Base-by-base conservation (phyloP, 768 basidiomycete species). In the Harrya chromipes region DNA sequence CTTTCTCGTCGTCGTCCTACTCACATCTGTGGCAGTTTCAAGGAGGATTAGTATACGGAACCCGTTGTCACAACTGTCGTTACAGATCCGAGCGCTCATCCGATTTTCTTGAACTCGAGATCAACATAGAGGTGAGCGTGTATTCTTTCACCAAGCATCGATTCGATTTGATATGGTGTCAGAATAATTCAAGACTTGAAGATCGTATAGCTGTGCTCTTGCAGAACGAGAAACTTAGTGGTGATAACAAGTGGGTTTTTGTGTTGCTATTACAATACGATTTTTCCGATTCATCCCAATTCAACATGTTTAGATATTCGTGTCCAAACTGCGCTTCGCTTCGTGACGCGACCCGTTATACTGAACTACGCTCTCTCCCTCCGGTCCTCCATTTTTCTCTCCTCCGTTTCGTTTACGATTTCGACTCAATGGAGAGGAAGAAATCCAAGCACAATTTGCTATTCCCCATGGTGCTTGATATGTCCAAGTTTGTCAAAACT, bases 361-460 rank as follows among this genome's bases (percentile, higher is more conserved):
- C 84, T 2, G 77, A 85, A 58, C 69, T 95, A 13, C 76, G 74
- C 21, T 64, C 76, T 45, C 76, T 97, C 6, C 95, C 95, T 2
- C 90, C 91, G 0, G 86, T 94, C 6, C 76, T 97, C 2, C 91
- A 98, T 67, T 86, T 98, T 59, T 93, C 93, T 19, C 70, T 97
- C 44, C 78, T 95, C 48, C 89, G 95, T n/a, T 98, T 98, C 68
- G 83, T 90, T 24, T 98, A 87, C 59, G 90, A 94, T 68, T 57
- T 85, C 29, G 70, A 81, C 20, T 82, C 84, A 0, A 81, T 86
- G 76, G 83, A 87, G 58, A 82, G 95, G 54, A 90, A 84, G 69
- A 98, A 98, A 71, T 86, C 84, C 46, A 93, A 93, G 65, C 79
- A 90, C 52, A 69, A 74, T 27, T 82, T 97, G 37, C 72, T 77